Conservation (phyloP, 768 basidiomycete species). For the Tricholoma hemisulphureum region DNA sequence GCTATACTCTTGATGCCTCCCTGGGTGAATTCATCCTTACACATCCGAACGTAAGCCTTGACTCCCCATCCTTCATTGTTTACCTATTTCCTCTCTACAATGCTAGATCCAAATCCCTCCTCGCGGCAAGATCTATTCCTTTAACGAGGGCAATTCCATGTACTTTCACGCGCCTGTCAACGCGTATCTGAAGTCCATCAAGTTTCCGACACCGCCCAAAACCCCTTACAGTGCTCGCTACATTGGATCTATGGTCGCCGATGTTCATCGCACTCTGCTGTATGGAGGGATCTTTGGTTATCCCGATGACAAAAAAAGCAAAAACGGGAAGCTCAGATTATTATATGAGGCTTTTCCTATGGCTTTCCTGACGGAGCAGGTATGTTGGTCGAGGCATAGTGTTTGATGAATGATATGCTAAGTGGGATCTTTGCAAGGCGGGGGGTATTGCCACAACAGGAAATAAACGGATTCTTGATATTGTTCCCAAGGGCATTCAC, state of each 20-base stretch:
- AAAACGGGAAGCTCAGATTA: conserved; percentile 90
- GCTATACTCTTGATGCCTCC: conserved; percentile 93
- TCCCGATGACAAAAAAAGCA: conserved; percentile 96
- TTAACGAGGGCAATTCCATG: conserved; percentile 98
- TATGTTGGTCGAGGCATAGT: conserved; percentile 28
- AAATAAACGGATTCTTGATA: conserved; percentile 88
- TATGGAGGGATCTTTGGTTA: conserved; percentile 99
- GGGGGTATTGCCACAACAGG: conserved; percentile 97
- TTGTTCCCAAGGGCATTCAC: conserved; percentile 82
- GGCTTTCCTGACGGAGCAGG: conserved; percentile 94
- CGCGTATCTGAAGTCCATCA: conserved; percentile 87
- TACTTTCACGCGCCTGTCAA: conserved; percentile 85
- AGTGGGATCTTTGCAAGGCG: conserved; percentile 54
- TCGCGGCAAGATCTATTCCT: conserved; percentile 98
- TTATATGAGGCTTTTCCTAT: conserved; percentile 98
- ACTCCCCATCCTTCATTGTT: background rate
- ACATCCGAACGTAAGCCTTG: conserved; percentile 76
- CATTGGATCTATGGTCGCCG: conserved; percentile 99
- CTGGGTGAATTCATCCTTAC: conserved; percentile 99
- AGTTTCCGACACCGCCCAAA: conserved; percentile 77
- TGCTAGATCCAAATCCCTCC: conserved; percentile 84
- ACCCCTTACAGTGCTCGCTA: conserved; percentile 88
- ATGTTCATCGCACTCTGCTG: conserved; percentile 92
- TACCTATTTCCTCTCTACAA: conserved; percentile 6
- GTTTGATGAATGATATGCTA: background rate